phyloP scores from a whole-genome alignment of 352 stramenopile genomes.

The Phytopythium litorale region DNA sequence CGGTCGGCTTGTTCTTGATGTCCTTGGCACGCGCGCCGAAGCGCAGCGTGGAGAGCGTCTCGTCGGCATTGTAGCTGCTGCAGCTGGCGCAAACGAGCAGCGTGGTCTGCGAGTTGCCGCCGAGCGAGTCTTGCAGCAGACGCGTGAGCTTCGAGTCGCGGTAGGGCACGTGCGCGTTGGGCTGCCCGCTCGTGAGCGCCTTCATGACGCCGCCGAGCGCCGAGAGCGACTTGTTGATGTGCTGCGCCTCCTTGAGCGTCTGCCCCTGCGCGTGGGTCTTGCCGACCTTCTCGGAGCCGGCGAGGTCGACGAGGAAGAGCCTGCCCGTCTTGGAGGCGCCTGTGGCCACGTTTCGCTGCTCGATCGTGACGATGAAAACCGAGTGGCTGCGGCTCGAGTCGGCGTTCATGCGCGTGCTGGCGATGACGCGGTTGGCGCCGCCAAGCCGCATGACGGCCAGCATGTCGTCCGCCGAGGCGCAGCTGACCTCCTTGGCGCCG shows the following conservation, averaged over 20 bases:
- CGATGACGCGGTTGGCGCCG: conserved; percentile 90
- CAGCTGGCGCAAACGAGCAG: conserved; percentile 63
- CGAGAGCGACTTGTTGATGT: conserved; percentile 91
- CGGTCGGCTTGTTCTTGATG: conserved; percentile 79
- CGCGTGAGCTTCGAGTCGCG: conserved; percentile 88
- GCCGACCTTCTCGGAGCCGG: conserved; percentile 71
- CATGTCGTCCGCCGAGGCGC: conserved; percentile 57
- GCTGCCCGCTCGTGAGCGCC: conserved; percentile 77
- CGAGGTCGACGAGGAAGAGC: conserved; percentile 88
- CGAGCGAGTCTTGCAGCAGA: conserved; percentile 82
- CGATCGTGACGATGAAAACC: conserved; percentile 96
- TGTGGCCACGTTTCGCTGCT: conserved; percentile 74
- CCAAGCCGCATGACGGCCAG: conserved; percentile 86
- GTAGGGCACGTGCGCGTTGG: conserved; percentile 91
- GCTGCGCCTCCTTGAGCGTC: conserved; percentile 82
- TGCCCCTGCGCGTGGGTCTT: conserved; percentile 89
- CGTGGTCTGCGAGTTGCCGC: conserved; percentile 70
- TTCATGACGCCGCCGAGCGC: conserved; percentile 90
- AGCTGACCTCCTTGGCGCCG: conserved; percentile 59
- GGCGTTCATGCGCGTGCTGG: conserved; percentile 90
- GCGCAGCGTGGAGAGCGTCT: conserved; percentile 71
- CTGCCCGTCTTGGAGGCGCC: conserved; percentile 84
- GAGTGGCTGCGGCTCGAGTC: conserved; percentile 91
- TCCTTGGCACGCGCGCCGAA: conserved; percentile 72
- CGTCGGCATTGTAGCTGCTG: conserved; percentile 66